Evolutionary conservation across 495 filamentous ascomycete genomes (phyloP), one percentile per base, ranked within the genome.

Genomic region (Cudoniella acicularis): DNA sequence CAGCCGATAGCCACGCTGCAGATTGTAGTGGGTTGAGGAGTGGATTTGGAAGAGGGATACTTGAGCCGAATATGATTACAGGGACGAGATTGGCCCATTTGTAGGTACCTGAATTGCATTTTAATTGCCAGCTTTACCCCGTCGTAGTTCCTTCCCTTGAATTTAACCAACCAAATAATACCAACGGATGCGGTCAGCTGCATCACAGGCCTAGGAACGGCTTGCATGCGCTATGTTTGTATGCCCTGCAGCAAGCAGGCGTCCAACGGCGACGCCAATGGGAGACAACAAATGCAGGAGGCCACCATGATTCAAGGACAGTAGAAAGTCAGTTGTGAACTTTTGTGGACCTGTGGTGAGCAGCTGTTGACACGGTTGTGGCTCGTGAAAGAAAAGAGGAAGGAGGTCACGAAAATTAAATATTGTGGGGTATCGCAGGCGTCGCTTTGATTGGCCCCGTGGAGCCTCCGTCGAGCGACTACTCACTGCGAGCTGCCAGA

Each of bases 331-430:
- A n/a, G n/a, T n/a, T n/a, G n/a, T n/a, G n/a, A n/a, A n/a, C n/a
- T n/a, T n/a, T n/a, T n/a, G n/a, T n/a, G n/a, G n/a, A n/a, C n/a
- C n/a, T n/a, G n/a, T n/a, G n/a, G n/a, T n/a, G n/a, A n/a, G n/a
- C n/a, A n/a, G n/a, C n/a, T n/a, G n/a, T n/a, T n/a, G n/a, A n/a
- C n/a, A n/a, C n/a, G n/a, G n/a, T 36, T 36, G 30, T 6, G 30
- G 30, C 30, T 36, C 30, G 13, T 36, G 47, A 49, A 49, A 49
- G 47, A 11, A 49, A 49, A 49, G 47, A 11, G 47, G 47, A 49
- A 49, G 47, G 47, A 2, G 47, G 47, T 20, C 9, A 3, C 3
- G 23, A 13, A 49, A 13, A 49, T 22, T 49, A 49, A 20, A 24
- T 49, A 20, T 49, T 22, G 47, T 24, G 30, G 30, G 30, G 30